phyloP scores from a whole-genome alignment of 1,284 basidiomycete species.

The Cutaneotrichosporon cutaneum region DNA sequence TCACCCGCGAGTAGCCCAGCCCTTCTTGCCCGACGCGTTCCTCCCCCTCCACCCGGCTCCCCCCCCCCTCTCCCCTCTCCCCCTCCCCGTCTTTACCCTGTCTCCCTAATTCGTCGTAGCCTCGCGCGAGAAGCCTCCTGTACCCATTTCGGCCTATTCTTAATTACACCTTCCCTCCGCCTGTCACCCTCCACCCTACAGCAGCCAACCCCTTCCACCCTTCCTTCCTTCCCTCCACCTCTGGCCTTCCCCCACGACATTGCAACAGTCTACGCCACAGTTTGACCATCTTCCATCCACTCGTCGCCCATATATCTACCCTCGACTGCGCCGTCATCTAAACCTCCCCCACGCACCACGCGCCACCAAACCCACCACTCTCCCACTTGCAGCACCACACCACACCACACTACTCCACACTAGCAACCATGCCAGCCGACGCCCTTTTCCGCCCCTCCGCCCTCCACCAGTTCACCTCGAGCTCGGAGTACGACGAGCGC shows the following conservation, averaged over 20 bases:
- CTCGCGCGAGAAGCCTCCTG: too few species aligned
- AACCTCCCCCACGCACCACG: slow-evolving; percentile 6
- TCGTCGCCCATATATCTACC: not conserved
- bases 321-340: not conserved
- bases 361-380: not conserved
- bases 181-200: slow-evolving; percentile 12
- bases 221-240: too few species aligned
- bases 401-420: not conserved
- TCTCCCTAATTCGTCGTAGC: not conserved
- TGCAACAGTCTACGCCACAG: not conserved
- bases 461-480: slow-evolving; percentile 9
- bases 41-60: too few species aligned
- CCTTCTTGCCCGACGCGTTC: too few species aligned
- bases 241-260: not conserved
- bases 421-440: slow-evolving; percentile 22
- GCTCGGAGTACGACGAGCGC: slow-evolving; percentile 4
- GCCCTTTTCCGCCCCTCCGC: slow-evolving; percentile 15
- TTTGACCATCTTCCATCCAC: not conserved
- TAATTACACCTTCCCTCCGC: not conserved
- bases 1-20: too few species aligned
- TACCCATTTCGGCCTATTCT: slow-evolving; percentile 6
- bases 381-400: too few species aligned
- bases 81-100: not conserved
- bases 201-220: too few species aligned
- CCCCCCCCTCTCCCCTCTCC: too few species aligned